phyloP scores from a whole-genome alignment of 176 grass and related monocot genomes.

The Rhynchospora tenuis region DNA sequence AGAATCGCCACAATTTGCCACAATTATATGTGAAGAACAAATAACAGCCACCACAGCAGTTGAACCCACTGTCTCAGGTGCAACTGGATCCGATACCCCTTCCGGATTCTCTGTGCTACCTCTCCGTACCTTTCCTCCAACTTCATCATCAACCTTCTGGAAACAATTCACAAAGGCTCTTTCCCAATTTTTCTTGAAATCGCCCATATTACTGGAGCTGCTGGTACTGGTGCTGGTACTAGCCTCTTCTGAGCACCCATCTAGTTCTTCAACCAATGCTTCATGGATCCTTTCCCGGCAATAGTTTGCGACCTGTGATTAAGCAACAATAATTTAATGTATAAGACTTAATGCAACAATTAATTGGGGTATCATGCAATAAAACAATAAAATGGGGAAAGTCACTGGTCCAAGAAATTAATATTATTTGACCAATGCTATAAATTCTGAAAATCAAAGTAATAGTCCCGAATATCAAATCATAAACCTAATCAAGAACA shows the following conservation, averaged over 20 bases:
- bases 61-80: conserved; percentile 75
- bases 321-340: neutral
- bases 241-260: neutral
- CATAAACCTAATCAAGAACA: neutral
- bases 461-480: neutral
- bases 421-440: neutral
- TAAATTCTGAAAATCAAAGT: neutral
- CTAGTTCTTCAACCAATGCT: conserved; percentile 44
- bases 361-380: neutral
- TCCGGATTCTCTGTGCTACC: neutral
- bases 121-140: conserved; percentile 35
- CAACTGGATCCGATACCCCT: conserved; percentile 31
- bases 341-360: neutral
- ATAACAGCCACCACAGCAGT: conserved; percentile 65
- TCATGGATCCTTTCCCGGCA: conserved; percentile 49
- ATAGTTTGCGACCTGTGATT: conserved; percentile 54
- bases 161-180: conserved; percentile 63
- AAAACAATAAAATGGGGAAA: neutral
- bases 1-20: conserved; percentile 89
- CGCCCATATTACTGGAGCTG: neutral
- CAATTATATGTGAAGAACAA: conserved; percentile 59
- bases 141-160: conserved; percentile 50
- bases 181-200: conserved; percentile 54
- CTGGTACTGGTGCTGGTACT: neutral
- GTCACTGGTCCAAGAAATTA: neutral